phyloP scores from a whole-genome alignment of 139 green algal genomes.

The Haematococcus lacustris region DNA sequence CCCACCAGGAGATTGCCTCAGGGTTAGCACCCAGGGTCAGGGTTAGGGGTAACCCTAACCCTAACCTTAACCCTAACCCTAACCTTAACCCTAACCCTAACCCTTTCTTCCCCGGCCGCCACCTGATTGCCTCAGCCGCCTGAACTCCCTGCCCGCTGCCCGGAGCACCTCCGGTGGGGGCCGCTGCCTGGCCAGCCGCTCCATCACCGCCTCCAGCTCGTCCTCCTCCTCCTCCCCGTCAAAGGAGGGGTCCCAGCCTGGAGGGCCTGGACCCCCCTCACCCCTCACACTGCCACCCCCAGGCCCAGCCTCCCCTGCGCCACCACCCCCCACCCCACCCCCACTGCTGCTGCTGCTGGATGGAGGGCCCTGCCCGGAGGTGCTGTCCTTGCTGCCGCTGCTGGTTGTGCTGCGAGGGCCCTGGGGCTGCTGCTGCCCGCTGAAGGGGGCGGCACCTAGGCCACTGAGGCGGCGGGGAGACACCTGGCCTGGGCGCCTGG shows the following conservation, averaged over 20 bases:
- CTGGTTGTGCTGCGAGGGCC: no score
- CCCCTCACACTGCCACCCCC: no score
- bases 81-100: no score
- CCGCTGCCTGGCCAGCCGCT: neutral
- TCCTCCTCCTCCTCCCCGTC: neutral
- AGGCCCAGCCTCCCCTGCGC: no score
- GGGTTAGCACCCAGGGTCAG: no score
- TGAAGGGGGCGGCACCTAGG: neutral
- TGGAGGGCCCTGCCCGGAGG: neutral
- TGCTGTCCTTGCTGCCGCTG: no score
- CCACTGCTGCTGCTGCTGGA: neutral
- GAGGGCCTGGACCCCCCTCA: no score
- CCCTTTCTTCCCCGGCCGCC: neutral
- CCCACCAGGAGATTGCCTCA: no score
- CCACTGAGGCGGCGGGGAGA: neutral
- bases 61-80: no score
- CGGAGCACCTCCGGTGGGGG: constrained; percentile 13
- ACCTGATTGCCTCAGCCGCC: constrained; percentile 10
- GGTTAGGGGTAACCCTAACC: neutral
- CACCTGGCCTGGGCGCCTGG: neutral
- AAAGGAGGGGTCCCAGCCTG: no score
- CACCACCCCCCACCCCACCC: neutral
- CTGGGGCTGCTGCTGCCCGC: neutral
- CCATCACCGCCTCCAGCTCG: no score
- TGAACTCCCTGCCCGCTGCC: constrained; percentile 12